phyloP scores from a whole-genome alignment of 805 yeast genomes.

The Lachancea cidri region DNA sequence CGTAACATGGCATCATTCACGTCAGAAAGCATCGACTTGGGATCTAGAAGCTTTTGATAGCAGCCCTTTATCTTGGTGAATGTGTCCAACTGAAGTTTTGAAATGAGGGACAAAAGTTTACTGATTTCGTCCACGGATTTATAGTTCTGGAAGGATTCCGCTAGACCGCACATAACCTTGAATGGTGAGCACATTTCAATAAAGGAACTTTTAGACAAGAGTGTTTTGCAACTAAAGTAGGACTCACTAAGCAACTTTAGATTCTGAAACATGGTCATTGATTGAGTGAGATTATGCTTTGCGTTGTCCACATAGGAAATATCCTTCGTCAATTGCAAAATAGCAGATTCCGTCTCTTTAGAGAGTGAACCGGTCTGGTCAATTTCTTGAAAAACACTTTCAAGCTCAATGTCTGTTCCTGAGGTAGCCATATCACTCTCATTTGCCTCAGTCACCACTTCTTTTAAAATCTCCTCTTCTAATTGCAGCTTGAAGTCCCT shows the following conservation, averaged over 20 bases:
- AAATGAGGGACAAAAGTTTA: constrained; percentile 25
- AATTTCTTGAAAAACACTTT: constrained; percentile 42
- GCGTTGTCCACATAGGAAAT: constrained; percentile 76
- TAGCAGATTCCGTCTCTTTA: constrained; percentile 56
- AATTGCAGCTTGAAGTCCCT: constrained; percentile 46
- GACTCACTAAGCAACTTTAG: constrained; percentile 73
- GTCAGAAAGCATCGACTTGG: constrained; percentile 14
- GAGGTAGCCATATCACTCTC: constrained; percentile 20
- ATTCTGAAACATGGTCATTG: constrained; percentile 83
- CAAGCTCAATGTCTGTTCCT: constrained; percentile 27
- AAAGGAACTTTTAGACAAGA: constrained; percentile 14
- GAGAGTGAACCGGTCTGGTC: constrained; percentile 59
- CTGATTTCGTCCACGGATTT: constrained; percentile 68
- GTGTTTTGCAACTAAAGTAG: constrained; percentile 20
- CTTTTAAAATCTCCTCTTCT: constrained; percentile 39
- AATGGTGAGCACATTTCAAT: constrained; percentile 26
- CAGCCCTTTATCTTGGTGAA: constrained; percentile 21
- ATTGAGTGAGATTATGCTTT: constrained; percentile 74
- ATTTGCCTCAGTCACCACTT: constrained; percentile 34
- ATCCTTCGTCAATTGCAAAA: constrained; percentile 65
- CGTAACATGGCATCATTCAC: constrained; percentile 31
- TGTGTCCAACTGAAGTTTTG: constrained; percentile 23
- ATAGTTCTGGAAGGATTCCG: constrained; percentile 49
- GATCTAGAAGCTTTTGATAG: constrained; percentile 14
- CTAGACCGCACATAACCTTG: constrained; percentile 30